Evolutionary conservation across 257 asterid genomes (phyloP), one percentile per base, ranked within the genome.

Genomic region (Fraxinus anomala): DNA sequence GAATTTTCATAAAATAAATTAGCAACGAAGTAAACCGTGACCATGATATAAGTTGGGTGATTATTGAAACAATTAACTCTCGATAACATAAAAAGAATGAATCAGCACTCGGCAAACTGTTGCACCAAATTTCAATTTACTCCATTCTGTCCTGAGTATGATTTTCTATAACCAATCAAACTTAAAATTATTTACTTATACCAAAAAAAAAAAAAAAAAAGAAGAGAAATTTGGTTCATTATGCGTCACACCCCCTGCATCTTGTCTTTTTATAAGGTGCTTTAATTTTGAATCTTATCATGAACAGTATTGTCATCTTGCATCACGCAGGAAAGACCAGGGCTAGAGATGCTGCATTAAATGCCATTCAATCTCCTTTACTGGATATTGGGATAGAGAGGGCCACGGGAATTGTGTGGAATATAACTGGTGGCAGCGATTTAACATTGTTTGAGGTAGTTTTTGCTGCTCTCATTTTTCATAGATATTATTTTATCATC

Each of bases 361-460:
- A 94, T 78, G 97, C 97, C 73, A 90, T 90, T 78, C 97, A 91
- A 79, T 92, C 97, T 80, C 99, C 99, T 80, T 84, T 94, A 76
- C 77, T 94, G 81, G 99, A 92, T 82, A 89, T 92, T 23, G 97
- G 97, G 63, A 94, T 94, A 71, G 97, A 94, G 87, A 89, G 97
- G 80, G 99, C 99, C 71, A 92, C 97, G 28, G 99, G 99, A 71
- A 92, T 94, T 84, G 99, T 94, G 81, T 94, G 97, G 97, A 94
- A 94, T 81, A 94, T 94, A 77, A 92, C 99, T 65, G 99, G 99
- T 65, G 99, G 99, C 77, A 90, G 82, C 73, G 99, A 94, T 83
- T 83, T 94, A 78, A 94, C 99, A 74, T 86, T 94, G 87, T 90
- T 89, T 84, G 97, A 94, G 97, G 99, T 94, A 84, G 70, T 70